These are phyloP conservation scores for Elsinoe ampelina DNA, from an alignment of 2,329 filamentous ascomycete genomes.

Conservation along the genomic window DNA sequence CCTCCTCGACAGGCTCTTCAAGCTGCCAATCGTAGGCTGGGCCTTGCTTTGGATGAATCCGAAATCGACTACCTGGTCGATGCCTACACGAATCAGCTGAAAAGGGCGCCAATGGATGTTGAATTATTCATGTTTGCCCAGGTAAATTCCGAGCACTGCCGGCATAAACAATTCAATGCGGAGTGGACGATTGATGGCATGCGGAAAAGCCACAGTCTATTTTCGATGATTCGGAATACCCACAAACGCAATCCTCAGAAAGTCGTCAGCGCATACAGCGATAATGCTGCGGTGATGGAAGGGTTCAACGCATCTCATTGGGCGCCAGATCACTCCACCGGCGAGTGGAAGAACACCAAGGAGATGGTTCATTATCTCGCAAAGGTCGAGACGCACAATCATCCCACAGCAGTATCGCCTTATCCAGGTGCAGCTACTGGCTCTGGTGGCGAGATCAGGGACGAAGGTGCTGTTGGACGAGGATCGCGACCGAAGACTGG, in stretches of 20 bases:
- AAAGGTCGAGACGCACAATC: constrained; percentile 98
- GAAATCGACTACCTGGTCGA: constrained; percentile 95
- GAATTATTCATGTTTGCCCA: constrained; percentile 99
- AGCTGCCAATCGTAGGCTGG: constrained; percentile 73
- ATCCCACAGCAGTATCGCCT: constrained; percentile 90
- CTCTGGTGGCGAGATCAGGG: constrained; percentile 88
- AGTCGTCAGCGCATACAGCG: constrained; percentile 93
- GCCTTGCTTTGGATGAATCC: constrained; percentile 74
- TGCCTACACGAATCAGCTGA: constrained; percentile 58
- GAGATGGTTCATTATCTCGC: constrained; percentile 79
- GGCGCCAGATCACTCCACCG: constrained; percentile 78
- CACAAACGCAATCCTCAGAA: constrained; percentile 67
- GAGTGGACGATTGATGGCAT: constrained; percentile 89
- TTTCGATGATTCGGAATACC: constrained; percentile 94
- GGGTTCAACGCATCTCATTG: constrained; percentile 66
- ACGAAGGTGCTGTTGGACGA: constrained; percentile 87
- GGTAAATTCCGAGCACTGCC: constrained; percentile 93
- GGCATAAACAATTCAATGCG: constrained; percentile 90
- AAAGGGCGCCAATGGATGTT: constrained; percentile 69
- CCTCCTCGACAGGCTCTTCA: constrained; percentile 64
- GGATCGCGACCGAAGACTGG: constrained; percentile 91
- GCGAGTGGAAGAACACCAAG: constrained; percentile 78
- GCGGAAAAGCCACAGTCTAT: constrained; percentile 69
- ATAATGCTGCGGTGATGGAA: constrained; percentile 89
- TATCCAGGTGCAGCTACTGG: constrained; percentile 91